phyloP scores from a whole-genome alignment of 2,329 filamentous ascomycete species.

The Albophoma yamanashiensis region DNA sequence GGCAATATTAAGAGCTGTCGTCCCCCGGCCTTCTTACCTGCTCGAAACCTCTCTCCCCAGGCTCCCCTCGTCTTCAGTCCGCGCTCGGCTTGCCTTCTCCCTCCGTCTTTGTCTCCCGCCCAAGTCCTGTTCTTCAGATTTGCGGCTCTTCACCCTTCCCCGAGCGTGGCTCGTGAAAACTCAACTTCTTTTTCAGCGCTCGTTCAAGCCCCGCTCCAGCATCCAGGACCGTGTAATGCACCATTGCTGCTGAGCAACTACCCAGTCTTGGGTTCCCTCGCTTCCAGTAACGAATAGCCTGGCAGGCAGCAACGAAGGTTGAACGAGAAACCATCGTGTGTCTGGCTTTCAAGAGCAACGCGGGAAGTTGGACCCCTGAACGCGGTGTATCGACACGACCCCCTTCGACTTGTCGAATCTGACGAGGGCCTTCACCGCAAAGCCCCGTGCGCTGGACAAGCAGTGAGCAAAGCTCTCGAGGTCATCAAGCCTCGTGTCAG shows the following conservation, averaged over 20 bases:
- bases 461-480: neutral
- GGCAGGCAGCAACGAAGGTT: neutral
- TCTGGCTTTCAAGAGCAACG: neutral
- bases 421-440: neutral
- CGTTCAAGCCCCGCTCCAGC: neutral
- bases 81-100: neutral
- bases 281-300: neutral
- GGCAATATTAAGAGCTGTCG: constrained; percentile 1
- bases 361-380: neutral
- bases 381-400: neutral
- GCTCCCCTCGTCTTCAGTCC: neutral
- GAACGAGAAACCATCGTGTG: neutral
- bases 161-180: neutral
- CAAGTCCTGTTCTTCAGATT: neutral
- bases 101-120: neutral
- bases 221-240: neutral
- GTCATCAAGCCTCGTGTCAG: neutral
- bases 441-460: neutral
- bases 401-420: neutral
- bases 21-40: neutral
- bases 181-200: neutral
- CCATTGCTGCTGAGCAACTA: neutral
- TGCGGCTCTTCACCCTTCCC: neutral
- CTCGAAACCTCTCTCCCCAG: neutral
- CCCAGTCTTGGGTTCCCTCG: neutral